Base-by-base conservation (phyloP, 768 basidiomycete genomes). In the button mushroom (Agaricus bisporus) region DNA sequence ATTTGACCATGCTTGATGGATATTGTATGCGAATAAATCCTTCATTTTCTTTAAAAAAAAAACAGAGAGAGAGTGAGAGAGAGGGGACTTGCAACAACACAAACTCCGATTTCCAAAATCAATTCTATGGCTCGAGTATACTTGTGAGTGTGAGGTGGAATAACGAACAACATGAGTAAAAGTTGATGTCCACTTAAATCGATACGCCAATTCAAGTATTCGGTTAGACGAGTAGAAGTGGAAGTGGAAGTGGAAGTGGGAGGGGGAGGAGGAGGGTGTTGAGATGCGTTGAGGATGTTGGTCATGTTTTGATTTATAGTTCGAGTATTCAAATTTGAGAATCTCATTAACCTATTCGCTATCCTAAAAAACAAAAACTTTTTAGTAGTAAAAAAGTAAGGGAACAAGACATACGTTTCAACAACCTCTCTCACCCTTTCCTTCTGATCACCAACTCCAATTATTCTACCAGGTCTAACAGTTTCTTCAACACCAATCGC, bases 1-100 rank as follows among this genome's bases (percentile, higher is more conserved):
- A 39, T 28, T 32, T 26, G 46, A 28, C 53, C 53, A 54, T 29
- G 53, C 53, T 54, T 54, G 53, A 22, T 54, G 53, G n/a, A 54
- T 36, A 15, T 54, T 54, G n/a, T 43, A 54, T 5, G 46, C 53
- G 11, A 54, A 54, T 20, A 54, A 26, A 12, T 54, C 53, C 53
- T 22, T 29, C 1, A 17, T 20, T 17, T 9, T 44, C 12, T 26
- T n/a, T 7, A 10, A 25, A 0, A 15, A 22, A n/a, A 46, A 32
- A 45, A 22, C 7, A 39, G 17, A 28, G 8, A 18, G 44, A 1
- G n/a, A n/a, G n/a, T n/a, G n/a, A n/a, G n/a, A n/a, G n/a, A n/a
- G n/a, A n/a, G n/a, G n/a, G n/a, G 18, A 36, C 51, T 48, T 35
- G 48, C 53, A 5, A 28, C 48, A 5, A 54, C 46, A 11, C 53